phyloP scores from a whole-genome alignment of 257 asterid species.

The Penstemon barbatus region DNA sequence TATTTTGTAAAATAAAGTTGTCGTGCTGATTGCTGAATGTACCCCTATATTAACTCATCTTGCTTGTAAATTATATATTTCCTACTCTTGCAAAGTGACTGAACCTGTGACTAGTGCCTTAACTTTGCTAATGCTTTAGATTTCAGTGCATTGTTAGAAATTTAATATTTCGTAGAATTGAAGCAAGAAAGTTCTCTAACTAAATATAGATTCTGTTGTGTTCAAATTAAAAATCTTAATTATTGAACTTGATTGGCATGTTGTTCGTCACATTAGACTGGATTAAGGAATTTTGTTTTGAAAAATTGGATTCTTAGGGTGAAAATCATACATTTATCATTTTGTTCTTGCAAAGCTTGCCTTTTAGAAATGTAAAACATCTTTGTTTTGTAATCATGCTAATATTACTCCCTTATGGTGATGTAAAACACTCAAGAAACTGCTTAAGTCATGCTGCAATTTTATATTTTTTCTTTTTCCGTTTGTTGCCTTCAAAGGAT shows the following conservation, averaged over 20 bases:
- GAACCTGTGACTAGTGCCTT: neutral
- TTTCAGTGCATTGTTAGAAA: neutral
- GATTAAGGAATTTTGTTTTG: neutral
- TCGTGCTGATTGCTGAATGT: too few species aligned
- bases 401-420: slow-evolving; percentile 16
- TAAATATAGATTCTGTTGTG: neutral
- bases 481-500: neutral
- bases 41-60: too few species aligned
- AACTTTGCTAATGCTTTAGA: neutral
- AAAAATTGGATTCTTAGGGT: neutral
- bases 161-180: neutral
- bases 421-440: slow-evolving; percentile 9
- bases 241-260: neutral
- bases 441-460: slow-evolving; percentile 4
- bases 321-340: slow-evolving; percentile 8
- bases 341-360: neutral
- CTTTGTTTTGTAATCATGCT: slow-evolving; percentile 7
- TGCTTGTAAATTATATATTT: too few species aligned
- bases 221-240: neutral
- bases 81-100: neutral
- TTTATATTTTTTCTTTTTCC: neutral
- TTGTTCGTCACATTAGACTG: neutral
- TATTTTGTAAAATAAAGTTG: too few species aligned
- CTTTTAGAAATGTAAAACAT: neutral
- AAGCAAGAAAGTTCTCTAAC: neutral